phyloP scores from a whole-genome alignment of 2,329 filamentous ascomycete species.

The Fusarium sp. region DNA sequence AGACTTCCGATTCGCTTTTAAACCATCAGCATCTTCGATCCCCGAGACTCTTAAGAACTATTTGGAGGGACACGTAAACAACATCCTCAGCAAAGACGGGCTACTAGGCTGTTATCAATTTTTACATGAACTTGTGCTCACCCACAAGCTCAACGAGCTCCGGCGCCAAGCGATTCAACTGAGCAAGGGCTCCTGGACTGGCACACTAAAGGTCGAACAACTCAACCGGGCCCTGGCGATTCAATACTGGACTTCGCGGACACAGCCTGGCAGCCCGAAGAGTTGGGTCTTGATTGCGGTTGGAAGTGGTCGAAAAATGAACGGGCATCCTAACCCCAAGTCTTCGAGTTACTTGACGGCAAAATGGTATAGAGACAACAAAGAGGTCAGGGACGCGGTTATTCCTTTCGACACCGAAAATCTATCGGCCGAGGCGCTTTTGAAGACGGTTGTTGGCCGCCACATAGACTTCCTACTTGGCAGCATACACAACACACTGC shows the following conservation, averaged over 20 bases:
- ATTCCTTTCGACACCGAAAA: conserved; percentile 71
- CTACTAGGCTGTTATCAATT: conserved; percentile 84
- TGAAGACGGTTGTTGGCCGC: conserved; percentile 77
- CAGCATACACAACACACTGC: conserved; percentile 70
- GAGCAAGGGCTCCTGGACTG: conserved; percentile 76
- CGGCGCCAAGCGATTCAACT: conserved; percentile 79
- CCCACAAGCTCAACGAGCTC: conserved; percentile 87
- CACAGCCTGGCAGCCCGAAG: conserved; percentile 66
- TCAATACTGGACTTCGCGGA: conserved; percentile 84
- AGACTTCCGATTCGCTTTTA: conserved; percentile 86
- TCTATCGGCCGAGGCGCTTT: conserved; percentile 77
- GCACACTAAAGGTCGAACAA: conserved; percentile 78
- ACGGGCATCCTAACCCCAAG: conserved; percentile 52
- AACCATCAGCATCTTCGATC: conserved; percentile 69
- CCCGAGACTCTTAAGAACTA: conserved; percentile 70
- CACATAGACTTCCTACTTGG: conserved; percentile 78
- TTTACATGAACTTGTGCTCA: conserved; percentile 86
- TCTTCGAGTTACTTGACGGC: conserved; percentile 65
- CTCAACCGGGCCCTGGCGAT: conserved; percentile 84
- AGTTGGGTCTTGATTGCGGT: conserved; percentile 93
- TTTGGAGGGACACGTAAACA: conserved; percentile 78
- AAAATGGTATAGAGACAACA: conserved; percentile 87
- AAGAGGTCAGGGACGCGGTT: conserved; percentile 74
- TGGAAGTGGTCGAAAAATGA: conserved; percentile 67
- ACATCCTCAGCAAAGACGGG: conserved; percentile 73